Evolutionary conservation across 371 early-diverging fungal species (phyloP), one percentile per base, ranked within the genome.

Genomic region (Chytridium lagenaria): DNA sequence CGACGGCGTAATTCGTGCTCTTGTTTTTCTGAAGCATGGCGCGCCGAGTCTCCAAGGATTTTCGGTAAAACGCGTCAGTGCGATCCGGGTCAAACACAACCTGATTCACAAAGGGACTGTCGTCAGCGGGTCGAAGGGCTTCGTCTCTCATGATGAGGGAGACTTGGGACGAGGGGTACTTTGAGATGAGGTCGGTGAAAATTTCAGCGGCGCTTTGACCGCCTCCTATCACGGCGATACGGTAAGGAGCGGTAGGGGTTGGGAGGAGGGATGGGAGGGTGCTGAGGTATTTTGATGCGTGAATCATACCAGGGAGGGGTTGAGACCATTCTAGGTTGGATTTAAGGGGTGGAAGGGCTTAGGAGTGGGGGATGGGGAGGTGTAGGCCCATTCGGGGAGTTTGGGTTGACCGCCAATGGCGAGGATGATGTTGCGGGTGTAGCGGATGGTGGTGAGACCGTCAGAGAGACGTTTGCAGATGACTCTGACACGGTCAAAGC

Each of bases 1-100:
- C 75, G 15, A 78, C 78, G 10, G 78, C 66, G 70, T 78, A 78
- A 67, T 78, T 78, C 1, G 78, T 78, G 59, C 59, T 67, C 31
- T 19, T 30, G 66, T 77, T 44, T n/a, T 63, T 28, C 7, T 36
- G 5, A 12, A 76, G 65, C 30, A 10, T 15, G n/a, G 66, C 39
- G 0, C 12, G 2, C 26, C 72, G 50, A 30, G 63, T 22, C 31
- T 71, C 59, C 30, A 31, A 12, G 0, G 73, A 44, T 57, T 38
- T 33, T 1, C 38, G 23, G 64, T 66, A 77, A 59, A 77, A 77
- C n/a, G 15, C n/a, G 49, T 72, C 73, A 0, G 67, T 70, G 1
- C 34, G 23, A 30, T 68, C 69, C 0, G 74, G 74, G 50, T 77
- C 63, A 69, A 77, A 77, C n/a, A 77, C 65, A 55, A 55, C 57